Conservation (phyloP, 1,139 yeast species). For the Saccharomyces hybrid region DNA sequence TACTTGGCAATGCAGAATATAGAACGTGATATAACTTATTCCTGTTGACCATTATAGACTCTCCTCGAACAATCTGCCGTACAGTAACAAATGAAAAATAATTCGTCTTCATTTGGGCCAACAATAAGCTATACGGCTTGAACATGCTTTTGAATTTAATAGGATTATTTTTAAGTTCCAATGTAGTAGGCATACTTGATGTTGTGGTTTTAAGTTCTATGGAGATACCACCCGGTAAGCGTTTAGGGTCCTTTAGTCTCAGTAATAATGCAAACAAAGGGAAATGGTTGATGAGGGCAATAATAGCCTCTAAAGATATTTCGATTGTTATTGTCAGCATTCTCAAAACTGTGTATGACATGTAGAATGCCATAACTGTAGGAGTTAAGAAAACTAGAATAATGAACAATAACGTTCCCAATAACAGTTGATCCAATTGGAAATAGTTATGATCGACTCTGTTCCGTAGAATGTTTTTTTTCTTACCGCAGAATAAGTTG, state of each 20-base stretch:
- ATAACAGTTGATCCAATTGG: conserved; percentile 75
- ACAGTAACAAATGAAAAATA: conserved; percentile 39
- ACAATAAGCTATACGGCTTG: conserved; percentile 40
- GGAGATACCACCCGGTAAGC: conserved; percentile 85
- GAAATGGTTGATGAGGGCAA: conserved; percentile 68
- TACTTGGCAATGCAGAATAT: conserved; percentile 44
- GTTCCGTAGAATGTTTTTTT: conserved; percentile 72
- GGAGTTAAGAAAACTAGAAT: conserved; percentile 73
- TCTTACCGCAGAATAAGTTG: conserved; percentile 83
- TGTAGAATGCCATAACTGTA: conserved; percentile 78
- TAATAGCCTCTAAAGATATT: conserved; percentile 51
- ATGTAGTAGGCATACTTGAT: conserved; percentile 6
- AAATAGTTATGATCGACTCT: conserved; percentile 82
- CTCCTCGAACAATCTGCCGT: conserved; percentile 38
- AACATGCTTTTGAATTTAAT: conserved; percentile 40
- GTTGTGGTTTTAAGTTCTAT: conserved; percentile 31
- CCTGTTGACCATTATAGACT: conserved; percentile 41
- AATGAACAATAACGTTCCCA: conserved; percentile 86
- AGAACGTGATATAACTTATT: conserved; percentile 41
- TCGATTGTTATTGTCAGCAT: conserved; percentile 44
- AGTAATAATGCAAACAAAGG: conserved; percentile 79
- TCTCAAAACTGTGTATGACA: conserved; percentile 59
- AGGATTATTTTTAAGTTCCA: conserved; percentile 40
- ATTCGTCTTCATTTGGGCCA: conserved; percentile 36
- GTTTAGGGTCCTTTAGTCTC: conserved; percentile 69